Conservation (phyloP, 169 alveolate genomes). For the Cryptosporidium meleagridis region DNA sequence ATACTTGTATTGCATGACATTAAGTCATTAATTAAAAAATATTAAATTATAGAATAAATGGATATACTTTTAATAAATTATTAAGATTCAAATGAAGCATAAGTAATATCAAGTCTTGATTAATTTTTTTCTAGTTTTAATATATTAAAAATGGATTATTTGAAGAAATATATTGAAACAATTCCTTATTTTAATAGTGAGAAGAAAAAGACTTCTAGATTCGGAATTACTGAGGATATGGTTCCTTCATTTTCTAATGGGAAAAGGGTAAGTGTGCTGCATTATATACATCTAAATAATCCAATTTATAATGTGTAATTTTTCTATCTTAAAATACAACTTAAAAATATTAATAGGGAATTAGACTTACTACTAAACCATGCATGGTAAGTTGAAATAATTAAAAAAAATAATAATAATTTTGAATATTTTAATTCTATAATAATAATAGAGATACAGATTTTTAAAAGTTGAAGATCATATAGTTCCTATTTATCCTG, state of each 20-base stretch:
- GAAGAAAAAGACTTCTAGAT: conserved; percentile 21
- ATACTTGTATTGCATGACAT: background rate
- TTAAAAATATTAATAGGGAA: background rate
- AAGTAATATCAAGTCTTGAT: background rate
- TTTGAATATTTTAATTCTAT: background rate
- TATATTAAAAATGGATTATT: conserved; percentile 5
- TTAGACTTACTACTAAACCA: background rate
- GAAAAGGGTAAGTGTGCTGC: conserved; percentile 23
- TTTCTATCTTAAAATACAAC: background rate
- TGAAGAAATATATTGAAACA: background rate
- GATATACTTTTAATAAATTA: background rate
- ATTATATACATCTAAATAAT: background rate
- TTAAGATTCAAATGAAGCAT: background rate
- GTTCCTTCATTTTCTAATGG: conserved; percentile 23
- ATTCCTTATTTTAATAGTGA: conserved; percentile 17
- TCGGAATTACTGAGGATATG: conserved; percentile 63
- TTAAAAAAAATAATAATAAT: background rate
- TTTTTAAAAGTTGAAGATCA: conserved; percentile 53
- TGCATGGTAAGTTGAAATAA: conserved; percentile 25
- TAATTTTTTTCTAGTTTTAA: too few species aligned
- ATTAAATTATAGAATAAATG: background rate
- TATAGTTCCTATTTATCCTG: conserved; percentile 49
- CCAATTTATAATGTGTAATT: background rate
- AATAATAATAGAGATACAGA: background rate
- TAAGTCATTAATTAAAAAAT: background rate